A percentile compares a stretch with the other conserved stretches of the same genome.
Conservation (phyloP, 768 basidiomycete species). For the Mycena alexandri region DNA sequence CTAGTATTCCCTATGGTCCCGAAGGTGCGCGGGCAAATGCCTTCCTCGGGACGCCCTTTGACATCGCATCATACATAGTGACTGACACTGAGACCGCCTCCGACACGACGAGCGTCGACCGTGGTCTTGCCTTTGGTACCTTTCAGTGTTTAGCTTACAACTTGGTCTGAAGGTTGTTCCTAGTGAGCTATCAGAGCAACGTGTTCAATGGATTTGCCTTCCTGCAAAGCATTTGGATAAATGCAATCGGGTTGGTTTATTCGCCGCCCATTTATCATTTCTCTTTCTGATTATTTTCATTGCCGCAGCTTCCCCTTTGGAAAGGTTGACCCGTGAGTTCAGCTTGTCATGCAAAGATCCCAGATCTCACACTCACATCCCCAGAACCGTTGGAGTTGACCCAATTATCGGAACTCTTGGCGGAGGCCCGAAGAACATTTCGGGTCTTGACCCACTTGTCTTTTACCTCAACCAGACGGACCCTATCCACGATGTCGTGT, state of each 20-base stretch:
- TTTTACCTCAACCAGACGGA: slow-evolving; percentile 26
- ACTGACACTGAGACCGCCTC: slow-evolving; percentile 28
- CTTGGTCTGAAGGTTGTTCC: neutral
- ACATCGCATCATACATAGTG: neutral
- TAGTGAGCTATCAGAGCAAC: slow-evolving; percentile 36
- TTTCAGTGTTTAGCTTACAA: neutral
- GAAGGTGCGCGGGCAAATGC: slow-evolving; percentile 19
- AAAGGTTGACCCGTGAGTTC: slow-evolving; percentile 32
- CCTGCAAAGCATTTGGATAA: slow-evolving; percentile 37
- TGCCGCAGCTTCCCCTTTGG: slow-evolving; percentile 35
- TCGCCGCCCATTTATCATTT: neutral
- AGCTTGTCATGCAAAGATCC: neutral
- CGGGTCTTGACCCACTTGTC: slow-evolving; percentile 33
- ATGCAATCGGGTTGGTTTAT: slow-evolving; percentile 25
- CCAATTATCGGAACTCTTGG: slow-evolving; percentile 33
- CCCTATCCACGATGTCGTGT: slow-evolving; percentile 24
- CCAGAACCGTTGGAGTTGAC: slow-evolving; percentile 34
- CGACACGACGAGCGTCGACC: slow-evolving; percentile 28
- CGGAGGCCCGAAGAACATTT: slow-evolving; percentile 28
- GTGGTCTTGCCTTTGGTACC: slow-evolving; percentile 38
- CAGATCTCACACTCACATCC: neutral
- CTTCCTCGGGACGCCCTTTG: neutral
- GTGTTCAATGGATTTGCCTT: slow-evolving; percentile 37
- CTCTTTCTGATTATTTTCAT: neutral
- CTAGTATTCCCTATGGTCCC: slow-evolving; percentile 50